A percentile compares a stretch with the other conserved stretches of the same genome.
phyloP scores from a whole-genome alignment of 2,329 filamentous ascomycete species.

The Tolypocladium tundrense region DNA sequence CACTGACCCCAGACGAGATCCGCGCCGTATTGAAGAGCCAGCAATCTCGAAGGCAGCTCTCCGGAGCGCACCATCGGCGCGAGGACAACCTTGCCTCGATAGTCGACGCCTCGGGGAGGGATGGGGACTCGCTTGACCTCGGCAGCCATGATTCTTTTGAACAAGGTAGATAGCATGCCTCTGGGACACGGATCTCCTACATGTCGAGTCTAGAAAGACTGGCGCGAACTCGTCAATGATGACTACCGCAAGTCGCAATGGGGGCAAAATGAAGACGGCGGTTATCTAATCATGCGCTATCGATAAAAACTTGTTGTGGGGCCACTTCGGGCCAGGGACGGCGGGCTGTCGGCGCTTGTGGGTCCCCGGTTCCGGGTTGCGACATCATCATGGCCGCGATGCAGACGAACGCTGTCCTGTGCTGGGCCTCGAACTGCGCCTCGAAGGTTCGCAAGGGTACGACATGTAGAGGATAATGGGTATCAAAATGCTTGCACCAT shows the following conservation, averaged over 20 bases:
- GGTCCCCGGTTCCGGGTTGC: background rate
- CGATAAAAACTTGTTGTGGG: background rate
- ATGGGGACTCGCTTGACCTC: conserved; percentile 65
- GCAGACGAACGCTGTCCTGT: background rate
- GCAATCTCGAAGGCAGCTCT: conserved; percentile 78
- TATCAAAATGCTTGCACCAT: background rate
- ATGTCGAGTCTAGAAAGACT: conserved; percentile 4
- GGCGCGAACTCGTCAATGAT: background rate
- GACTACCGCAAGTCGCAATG: background rate
- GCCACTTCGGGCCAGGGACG: background rate
- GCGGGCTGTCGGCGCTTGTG: background rate
- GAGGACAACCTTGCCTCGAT: conserved; percentile 85
- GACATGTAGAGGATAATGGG: background rate
- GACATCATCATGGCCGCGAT: background rate
- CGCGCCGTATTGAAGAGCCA: conserved; percentile 88
- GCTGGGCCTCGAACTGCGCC: background rate
- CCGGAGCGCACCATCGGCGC: conserved; percentile 98
- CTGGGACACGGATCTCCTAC: conserved; percentile 3
- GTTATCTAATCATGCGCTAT: background rate
- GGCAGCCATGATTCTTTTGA: conserved; percentile 47
- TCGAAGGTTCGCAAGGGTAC: background rate
- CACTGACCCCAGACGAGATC: conserved; percentile 84
- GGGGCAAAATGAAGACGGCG: background rate
- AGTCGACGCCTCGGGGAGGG: conserved; percentile 81
- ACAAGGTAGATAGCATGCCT: conserved; percentile 20